Evolutionary conservation across 306 rosid species (phyloP).

Genomic region (Trifolium pratense): DNA sequence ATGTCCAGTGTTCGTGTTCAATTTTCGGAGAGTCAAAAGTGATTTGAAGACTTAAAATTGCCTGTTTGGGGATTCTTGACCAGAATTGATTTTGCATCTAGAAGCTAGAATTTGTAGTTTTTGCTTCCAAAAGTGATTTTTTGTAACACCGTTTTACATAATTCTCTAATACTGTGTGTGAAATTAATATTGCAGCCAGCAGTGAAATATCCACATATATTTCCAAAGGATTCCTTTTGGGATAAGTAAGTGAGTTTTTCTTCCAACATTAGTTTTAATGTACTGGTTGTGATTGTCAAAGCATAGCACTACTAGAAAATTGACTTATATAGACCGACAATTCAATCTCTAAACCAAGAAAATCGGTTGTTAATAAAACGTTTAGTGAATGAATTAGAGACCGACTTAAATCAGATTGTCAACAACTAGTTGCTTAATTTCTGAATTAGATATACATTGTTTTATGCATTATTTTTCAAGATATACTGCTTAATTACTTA

Average conservation of each 20-base stretch:
- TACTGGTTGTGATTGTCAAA: conserved; percentile 1
- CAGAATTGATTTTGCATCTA: no score
- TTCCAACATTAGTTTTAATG: no score
- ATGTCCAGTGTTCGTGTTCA: no score
- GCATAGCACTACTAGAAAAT: background rate
- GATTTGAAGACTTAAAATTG: no score
- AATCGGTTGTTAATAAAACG: no score
- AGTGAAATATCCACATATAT: conserved; percentile 67
- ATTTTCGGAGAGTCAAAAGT: no score
- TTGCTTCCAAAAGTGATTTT: background rate
- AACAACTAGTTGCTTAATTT: no score
- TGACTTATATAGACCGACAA: no score
- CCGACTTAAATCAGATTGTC: no score
- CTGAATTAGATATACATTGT: background rate
- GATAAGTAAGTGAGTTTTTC: conserved; percentile 61
- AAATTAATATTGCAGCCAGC: conserved; percentile 61
- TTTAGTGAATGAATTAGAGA: no score
- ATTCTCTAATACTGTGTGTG: background rate
- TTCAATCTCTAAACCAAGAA: no score
- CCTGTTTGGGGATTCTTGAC: background rate
- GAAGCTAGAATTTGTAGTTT: no score
- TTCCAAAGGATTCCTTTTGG: conserved; percentile 67
- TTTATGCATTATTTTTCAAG: background rate
- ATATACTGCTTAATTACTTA: conserved; percentile 8
- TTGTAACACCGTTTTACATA: background rate